These are phyloP conservation scores for Tulasnella sp. DNA, from an alignment of 768 basidiomycete species.

Conservation along the genomic window DNA sequence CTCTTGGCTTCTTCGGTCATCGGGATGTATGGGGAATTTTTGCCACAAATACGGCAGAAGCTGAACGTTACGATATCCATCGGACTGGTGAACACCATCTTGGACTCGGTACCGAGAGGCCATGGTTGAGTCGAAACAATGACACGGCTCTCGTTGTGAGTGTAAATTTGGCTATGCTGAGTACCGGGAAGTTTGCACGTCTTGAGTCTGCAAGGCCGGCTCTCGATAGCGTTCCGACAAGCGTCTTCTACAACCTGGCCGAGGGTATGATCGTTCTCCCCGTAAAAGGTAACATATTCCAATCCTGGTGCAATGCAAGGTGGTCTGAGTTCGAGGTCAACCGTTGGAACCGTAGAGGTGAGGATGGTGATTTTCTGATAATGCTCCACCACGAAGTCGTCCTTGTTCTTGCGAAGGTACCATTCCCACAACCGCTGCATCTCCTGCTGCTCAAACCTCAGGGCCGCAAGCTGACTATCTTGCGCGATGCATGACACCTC, in stretches of 20 bases:
- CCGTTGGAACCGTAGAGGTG: constrained; percentile 77
- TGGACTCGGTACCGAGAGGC: constrained; percentile 66
- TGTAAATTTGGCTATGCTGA: constrained; percentile 86
- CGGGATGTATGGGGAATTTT: constrained; percentile 82
- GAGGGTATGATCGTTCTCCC: constrained; percentile 88
- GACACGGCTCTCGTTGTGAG: constrained; percentile 83
- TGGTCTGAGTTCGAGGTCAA: constrained; percentile 66
- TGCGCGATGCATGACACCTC: constrained; percentile 69
- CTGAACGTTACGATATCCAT: constrained; percentile 93
- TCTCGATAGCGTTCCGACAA: constrained; percentile 63
- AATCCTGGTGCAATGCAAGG: constrained; percentile 61
- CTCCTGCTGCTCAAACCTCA: constrained; percentile 83
- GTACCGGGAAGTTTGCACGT: constrained; percentile 79
- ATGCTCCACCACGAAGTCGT: constrained; percentile 88
- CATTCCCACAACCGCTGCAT: constrained; percentile 93
- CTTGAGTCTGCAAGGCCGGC: constrained; percentile 78
- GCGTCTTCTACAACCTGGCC: constrained; percentile 90
- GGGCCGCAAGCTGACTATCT: constrained; percentile 69
- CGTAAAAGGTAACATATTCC: constrained; percentile 83
- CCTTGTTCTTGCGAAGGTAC: constrained; percentile 84
- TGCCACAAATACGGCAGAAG: constrained; percentile 76
- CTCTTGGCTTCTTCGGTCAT: constrained; percentile 90
- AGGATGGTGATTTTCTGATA: constrained; percentile 87
- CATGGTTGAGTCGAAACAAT: constrained; percentile 88
- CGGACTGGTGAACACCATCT: constrained; percentile 46